These are phyloP conservation scores for Trametopsis cervina DNA, from an alignment of 768 basidiomycete species.

Conservation along the genomic window DNA sequence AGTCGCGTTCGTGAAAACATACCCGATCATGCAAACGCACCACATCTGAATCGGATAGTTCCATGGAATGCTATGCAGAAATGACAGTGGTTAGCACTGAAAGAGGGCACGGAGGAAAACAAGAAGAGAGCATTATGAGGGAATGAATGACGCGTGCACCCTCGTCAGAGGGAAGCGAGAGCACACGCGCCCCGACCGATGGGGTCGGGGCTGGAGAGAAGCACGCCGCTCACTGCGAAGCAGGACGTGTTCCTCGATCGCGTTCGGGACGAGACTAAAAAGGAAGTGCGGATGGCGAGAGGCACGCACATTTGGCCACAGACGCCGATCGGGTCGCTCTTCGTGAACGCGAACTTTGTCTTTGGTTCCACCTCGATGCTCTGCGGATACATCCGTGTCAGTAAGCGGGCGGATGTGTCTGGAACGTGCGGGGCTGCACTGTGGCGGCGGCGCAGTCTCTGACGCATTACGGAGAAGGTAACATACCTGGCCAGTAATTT, in stretches of 20 bases:
- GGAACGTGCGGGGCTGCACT: too few relatives aligned
- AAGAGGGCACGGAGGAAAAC: too few relatives aligned
- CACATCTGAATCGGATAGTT: constrained; percentile 90
- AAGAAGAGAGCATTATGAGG: too few relatives aligned
- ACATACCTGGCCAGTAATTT: constrained; percentile 77
- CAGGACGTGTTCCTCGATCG: too few relatives aligned
- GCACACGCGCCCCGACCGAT: not conserved
- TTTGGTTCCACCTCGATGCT: constrained; percentile 77
- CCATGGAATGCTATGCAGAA: constrained; percentile 68
- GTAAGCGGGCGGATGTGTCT: not conserved
- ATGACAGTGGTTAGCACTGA: constrained; percentile 4
- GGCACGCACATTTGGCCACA: constrained; percentile 78
- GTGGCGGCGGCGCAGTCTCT: not conserved
- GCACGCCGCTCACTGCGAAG: not conserved
- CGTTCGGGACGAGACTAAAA: not conserved
- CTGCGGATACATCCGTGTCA: constrained; percentile 28
- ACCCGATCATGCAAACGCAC: constrained; percentile 27
- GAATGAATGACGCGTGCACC: not conserved
- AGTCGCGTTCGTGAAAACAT: not conserved
- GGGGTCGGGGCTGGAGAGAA: not conserved
- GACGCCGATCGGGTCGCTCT: constrained; percentile 89
- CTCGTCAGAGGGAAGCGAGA: constrained; percentile 7
- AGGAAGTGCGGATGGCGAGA: too few relatives aligned
- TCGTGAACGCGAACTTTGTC: constrained; percentile 78
- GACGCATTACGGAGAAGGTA: not conserved